Base-by-base conservation (phyloP, 805 yeast genomes). In the Suhomyces canberraensis region DNA sequence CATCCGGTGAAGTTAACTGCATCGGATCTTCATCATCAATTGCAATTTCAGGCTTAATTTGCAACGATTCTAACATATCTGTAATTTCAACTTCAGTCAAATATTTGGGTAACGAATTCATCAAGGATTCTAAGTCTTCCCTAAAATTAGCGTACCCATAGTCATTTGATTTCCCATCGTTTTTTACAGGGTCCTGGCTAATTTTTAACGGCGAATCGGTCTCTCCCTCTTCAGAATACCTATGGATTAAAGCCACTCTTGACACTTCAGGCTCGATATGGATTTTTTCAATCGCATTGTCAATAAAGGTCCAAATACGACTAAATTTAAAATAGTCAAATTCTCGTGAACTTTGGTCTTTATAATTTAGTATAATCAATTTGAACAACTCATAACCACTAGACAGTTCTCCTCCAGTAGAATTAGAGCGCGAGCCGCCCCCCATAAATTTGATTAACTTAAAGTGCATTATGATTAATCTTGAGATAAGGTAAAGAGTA, bases 181-280 rank as follows among this genome's bases (percentile, higher is more conserved):
- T 6, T 40, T 44, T 24, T n/a, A 31, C 31, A 7, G 43, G 48
- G 13, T 41, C 44, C 3, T 48, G 51, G 3, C 45, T 52, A 3
- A 62, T 52, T 25, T 54, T 59, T 56, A 66, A 49, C 0, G 72
- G 72, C 1, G 70, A 60, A 7, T 64, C 71, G 3, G 35, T 24
- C 11, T 18, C 31, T n/a, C 16, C 16, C 4, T 24, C 13, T 13
- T 26, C 29, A 13, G 14, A 16, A 7, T 26, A 4, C 17, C n/a
- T 26, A n/a, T 29, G 32, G 8, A 3, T 47, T n/a, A n/a, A n/a
- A 50, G 2, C 16, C n/a, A 16, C 11, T 14, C 25, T 33, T 4
- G 11, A 6, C 26, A 30, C n/a, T 11, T 20, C 15, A 55, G 51
- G 8, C 56, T 58, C 17, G 11, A 25, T 25, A 3, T 29, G 15